These are phyloP conservation scores for Solanum medicagineum DNA, from an alignment of 257 asterid genomes.

Conservation along the genomic window DNA sequence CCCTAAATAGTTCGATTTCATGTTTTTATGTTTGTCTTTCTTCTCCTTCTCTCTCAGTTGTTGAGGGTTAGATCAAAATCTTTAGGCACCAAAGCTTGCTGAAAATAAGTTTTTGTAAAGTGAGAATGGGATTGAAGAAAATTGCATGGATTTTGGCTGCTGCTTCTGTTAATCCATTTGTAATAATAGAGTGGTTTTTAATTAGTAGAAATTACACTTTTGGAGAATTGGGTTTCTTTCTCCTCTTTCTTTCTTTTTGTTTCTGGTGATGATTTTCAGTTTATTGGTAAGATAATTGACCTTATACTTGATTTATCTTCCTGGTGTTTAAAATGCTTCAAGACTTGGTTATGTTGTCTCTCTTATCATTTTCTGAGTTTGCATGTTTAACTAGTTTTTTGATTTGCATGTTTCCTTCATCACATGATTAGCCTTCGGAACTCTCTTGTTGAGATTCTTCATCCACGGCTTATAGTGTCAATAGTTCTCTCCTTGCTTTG, in stretches of 20 bases:
- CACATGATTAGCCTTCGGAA: not conserved
- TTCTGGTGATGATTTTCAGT: not conserved
- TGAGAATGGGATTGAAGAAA: not conserved
- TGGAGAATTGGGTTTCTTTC: not conserved
- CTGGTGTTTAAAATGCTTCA: not conserved
- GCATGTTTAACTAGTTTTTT: not conserved
- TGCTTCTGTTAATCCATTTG: not conserved
- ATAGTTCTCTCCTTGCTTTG: not conserved
- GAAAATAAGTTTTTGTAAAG: not conserved
- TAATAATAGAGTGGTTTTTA: not conserved
- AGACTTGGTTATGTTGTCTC: not conserved
- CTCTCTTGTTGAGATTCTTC: not conserved
- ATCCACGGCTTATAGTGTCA: not conserved
- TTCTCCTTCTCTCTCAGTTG: not conserved
- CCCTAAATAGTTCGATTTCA: not conserved
- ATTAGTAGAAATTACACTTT: not conserved
- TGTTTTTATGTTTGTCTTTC: not conserved
- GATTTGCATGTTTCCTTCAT: not conserved
- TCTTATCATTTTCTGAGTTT: not conserved
- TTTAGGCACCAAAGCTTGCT: not conserved
- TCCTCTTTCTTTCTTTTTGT: not conserved
- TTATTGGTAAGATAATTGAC: not conserved
- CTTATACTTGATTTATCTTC: not conserved
- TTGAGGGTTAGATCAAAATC: not conserved
- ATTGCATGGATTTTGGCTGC: not conserved